Evolutionary conservation across 2,329 filamentous ascomycete genomes (phyloP).

Genomic region (Metarhizium humberi): DNA sequence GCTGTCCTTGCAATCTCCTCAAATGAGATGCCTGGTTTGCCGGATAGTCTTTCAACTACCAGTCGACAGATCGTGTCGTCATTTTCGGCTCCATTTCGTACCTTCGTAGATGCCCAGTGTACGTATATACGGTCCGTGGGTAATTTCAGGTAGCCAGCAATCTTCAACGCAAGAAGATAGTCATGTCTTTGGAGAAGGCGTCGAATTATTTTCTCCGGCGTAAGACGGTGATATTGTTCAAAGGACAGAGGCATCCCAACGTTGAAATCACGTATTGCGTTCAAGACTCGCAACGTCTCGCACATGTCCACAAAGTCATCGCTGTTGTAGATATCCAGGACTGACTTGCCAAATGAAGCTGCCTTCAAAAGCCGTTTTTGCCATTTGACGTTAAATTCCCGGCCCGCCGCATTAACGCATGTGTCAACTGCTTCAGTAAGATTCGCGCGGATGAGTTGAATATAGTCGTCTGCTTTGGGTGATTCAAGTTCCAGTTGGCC

Average conservation of each 20-base stretch:
- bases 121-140: constrained; percentile 88
- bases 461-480: constrained; percentile 94
- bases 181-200: constrained; percentile 82
- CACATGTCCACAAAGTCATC: constrained; percentile 99
- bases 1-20: constrained; percentile 88
- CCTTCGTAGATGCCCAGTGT: constrained; percentile 94
- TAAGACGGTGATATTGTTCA: constrained; percentile 86
- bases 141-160: constrained; percentile 79
- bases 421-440: constrained; percentile 89
- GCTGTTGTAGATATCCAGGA: constrained; percentile 93
- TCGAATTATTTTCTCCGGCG: constrained; percentile 78
- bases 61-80: constrained; percentile 81
- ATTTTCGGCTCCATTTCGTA: constrained; percentile 72
- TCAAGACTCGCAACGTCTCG: constrained; percentile 83
- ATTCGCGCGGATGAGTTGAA: constrained; percentile 81
- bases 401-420: constrained; percentile 85
- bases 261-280: constrained; percentile 85
- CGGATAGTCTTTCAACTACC: constrained; percentile 77
- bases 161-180: constrained; percentile 79
- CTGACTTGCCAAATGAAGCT: constrained; percentile 94
- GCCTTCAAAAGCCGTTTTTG: constrained; percentile 95
- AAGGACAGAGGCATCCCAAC: constrained; percentile 85
- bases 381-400: constrained; percentile 85
- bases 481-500: constrained; percentile 88
- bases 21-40: constrained; percentile 89